phyloP scores from a whole-genome alignment of 169 alveolate genomes.

The Plasmodium adleri region DNA sequence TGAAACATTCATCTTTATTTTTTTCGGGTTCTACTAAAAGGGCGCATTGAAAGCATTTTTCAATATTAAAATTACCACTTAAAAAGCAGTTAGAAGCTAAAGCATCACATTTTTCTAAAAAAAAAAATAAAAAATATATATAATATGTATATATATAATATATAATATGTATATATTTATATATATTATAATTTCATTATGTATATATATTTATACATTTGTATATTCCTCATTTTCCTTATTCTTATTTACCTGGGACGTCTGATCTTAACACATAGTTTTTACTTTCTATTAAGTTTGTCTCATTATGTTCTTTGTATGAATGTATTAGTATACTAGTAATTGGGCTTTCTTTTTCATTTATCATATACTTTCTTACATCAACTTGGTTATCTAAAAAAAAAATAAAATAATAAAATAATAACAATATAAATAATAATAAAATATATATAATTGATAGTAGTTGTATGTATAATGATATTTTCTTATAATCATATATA shows the following conservation, averaged over 20 bases:
- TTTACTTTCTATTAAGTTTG: constrained; percentile 11
- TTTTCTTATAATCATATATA: not conserved
- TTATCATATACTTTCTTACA: constrained; percentile 8
- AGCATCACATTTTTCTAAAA: constrained; percentile 15
- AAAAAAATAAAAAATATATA: not conserved
- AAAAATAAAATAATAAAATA: not conserved
- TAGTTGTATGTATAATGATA: not conserved
- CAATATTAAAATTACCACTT: constrained; percentile 15
- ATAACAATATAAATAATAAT: constrained; percentile 1
- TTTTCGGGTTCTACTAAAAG: not conserved
- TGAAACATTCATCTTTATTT: not conserved
- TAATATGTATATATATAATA: not conserved
- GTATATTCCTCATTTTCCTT: not conserved
- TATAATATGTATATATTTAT: not conserved
- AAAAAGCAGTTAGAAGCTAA: constrained; percentile 18
- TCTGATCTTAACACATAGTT: not conserved
- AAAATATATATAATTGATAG: not conserved
- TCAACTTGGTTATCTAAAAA: constrained; percentile 8
- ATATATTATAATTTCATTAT: not conserved
- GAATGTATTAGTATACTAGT: constrained; percentile 2
- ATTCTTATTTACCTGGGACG: constrained; percentile 5
- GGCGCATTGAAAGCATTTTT: constrained; percentile 27
- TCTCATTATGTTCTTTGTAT: not conserved
- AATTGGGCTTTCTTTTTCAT: constrained; percentile 7
- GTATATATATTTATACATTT: not conserved